These are phyloP conservation scores for Parascedosporium putredinis DNA, from an alignment of 2,329 filamentous ascomycete species.

Conservation along the genomic window DNA sequence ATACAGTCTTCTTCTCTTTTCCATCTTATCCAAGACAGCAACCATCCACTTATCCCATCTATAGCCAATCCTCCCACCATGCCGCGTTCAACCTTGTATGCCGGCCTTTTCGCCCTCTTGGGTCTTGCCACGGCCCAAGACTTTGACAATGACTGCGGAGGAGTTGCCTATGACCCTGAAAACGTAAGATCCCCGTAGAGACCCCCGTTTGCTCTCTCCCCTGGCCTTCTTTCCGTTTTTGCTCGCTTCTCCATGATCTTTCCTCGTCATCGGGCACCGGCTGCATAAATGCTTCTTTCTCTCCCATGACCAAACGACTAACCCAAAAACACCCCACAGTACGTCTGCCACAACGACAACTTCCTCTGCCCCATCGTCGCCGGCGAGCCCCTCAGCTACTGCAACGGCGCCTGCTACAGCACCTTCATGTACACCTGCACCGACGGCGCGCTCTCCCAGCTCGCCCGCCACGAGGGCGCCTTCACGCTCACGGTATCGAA, in stretches of 20 bases:
- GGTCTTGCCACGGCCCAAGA: neutral
- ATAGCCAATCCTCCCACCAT: neutral
- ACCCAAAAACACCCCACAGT: conserved; percentile 11
- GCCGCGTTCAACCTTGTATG: neutral
- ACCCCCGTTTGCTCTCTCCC: too few relatives aligned
- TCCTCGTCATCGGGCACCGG: too few relatives aligned
- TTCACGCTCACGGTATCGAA: conserved; percentile 22
- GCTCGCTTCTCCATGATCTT: too few relatives aligned
- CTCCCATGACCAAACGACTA: neutral
- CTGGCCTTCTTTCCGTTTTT: too few relatives aligned
- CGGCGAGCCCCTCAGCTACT: conserved; percentile 23
- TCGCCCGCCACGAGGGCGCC: conserved; percentile 6
- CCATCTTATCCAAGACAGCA: neutral
- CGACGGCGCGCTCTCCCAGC: conserved; percentile 2
- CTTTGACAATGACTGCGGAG: neutral
- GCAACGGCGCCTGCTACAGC: conserved; percentile 24
- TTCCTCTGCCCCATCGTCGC: conserved; percentile 23
- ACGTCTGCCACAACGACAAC: conserved; percentile 20
- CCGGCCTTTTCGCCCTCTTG: neutral
- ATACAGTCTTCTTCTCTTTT: too few relatives aligned
- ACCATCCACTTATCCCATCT: too few relatives aligned
- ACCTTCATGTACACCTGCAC: conserved; percentile 17
- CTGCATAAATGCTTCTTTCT: neutral
- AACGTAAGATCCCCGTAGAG: neutral
- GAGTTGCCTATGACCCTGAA: neutral